Evolutionary conservation across 257 asterid species (phyloP), one percentile per base, ranked within the genome.

Genomic region (Solanum bulbocastanum): DNA sequence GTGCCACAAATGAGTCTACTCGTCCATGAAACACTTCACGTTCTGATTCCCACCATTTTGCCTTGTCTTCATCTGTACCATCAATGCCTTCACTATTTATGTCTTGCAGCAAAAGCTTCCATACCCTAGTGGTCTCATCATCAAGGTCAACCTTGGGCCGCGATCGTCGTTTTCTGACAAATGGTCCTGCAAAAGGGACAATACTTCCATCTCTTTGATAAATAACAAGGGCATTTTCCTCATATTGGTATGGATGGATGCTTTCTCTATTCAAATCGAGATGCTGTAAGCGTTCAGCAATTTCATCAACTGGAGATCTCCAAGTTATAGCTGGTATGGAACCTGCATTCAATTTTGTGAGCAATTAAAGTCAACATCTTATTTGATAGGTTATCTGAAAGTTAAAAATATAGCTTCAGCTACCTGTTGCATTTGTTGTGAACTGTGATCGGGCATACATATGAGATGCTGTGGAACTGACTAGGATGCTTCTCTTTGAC

Each of bases 61-160:
- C 87, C 74, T 91, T 91, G 79, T 90, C 90, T 69, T 87, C 91
- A 87, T 93, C 92, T 22, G 91, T 90, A 85, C 95, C 94, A 85
- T 93, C 91, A 86, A 91, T 88, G 82, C 95, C 95, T 75, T 91
- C 93, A 72, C 84, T 93, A 86, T 92, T 90, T 89, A 93, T 93
- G 82, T 93, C 86, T 89, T 91, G 93, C 78, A 93, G 84, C 86
- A 93, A 84, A 82, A 93, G 95, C 88, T 86, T 91, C 95, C 95
- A 93, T 85, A 93, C 95, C 79, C 93, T 89, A 30, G 27, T 89
- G 72, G 95, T 93, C 89, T 91, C 94, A 42, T 90, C 92, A 88
- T 93, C 95, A 81, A 93, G 94, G 65, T 91, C 92, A 87, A 93
- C 94, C 88, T 89, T 93, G 35, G 99, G 94, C 87, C 99, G 92